A percentile compares a stretch with the other conserved stretches of the same genome.
These are phyloP conservation scores for Apiosordaria backusii DNA, from an alignment of 495 filamentous ascomycete species.

Conservation along the genomic window DNA sequence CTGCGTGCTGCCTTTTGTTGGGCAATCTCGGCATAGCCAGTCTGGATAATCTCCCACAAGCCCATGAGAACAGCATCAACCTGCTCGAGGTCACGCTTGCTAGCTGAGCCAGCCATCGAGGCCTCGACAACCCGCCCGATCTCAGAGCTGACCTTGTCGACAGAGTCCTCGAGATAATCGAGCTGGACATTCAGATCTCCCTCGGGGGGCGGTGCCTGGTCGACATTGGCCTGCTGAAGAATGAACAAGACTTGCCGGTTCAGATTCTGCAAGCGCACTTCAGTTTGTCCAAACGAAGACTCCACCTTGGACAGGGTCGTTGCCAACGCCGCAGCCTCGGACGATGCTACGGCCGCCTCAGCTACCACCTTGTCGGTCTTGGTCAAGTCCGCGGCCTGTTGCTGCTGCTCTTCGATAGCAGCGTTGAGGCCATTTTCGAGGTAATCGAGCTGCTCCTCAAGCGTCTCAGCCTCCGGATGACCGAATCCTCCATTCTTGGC, in stretches of 20 bases:
- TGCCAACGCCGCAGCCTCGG: constrained; percentile 16
- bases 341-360: constrained; percentile 15
- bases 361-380: constrained; percentile 14
- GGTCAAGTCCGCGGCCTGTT: constrained; percentile 8
- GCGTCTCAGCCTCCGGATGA: constrained; percentile 36
- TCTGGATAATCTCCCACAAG: constrained; percentile 70
- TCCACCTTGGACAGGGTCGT: constrained; percentile 18
- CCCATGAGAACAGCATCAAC: constrained; percentile 59
- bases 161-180: constrained; percentile 36
- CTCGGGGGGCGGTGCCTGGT: constrained; percentile 29
- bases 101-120: constrained; percentile 24
- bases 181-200: constrained; percentile 38
- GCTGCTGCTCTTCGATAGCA: constrained; percentile 30
- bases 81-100: constrained; percentile 47
- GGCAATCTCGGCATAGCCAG: constrained; percentile 57
- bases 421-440: constrained; percentile 35
- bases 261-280: constrained; percentile 31
- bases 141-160: constrained; percentile 34
- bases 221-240: constrained; percentile 27
- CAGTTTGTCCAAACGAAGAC: constrained; percentile 23
- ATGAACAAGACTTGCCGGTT: constrained; percentile 33
- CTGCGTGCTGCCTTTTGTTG: constrained; percentile 50
- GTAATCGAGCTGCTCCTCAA: constrained; percentile 41
- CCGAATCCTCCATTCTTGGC: constrained; percentile 37
- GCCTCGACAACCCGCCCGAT: constrained; percentile 30